Base-by-base conservation (phyloP, 495 filamentous ascomycete species). In the Amphirosellinia nigrospora region DNA sequence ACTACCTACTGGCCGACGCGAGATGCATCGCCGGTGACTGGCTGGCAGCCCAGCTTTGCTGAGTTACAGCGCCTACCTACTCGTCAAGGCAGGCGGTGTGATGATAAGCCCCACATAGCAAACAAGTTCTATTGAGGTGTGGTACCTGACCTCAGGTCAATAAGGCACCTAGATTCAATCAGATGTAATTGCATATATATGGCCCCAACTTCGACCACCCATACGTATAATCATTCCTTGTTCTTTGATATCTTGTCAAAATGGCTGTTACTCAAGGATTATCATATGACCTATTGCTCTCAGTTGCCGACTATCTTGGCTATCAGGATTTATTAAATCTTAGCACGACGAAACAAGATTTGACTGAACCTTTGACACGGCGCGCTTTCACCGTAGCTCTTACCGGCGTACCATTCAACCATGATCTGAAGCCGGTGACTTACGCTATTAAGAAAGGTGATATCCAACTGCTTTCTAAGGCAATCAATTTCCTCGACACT, bases 371-470 rank as follows among this genome's bases (percentile, higher is more conserved):
- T 7, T 53, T 65, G 15, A 39, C 46, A 52, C 32, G 21, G 4
- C n/a, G 30, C 1, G 63, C 63, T 26, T 38, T 65, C n/a, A 52
- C 1, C 3, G 32, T n/a, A 26, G 63, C 63, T 10, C 63, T 65
- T 10, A 65, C 46, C 9, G 7, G 6, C 16, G 7, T 6, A 4
- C 45, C 46, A 11, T 38, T 45, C 23, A 11, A 65, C n/a, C 63
- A 65, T 5, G 13, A 23, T 9, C 45, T 39, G 8, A 26, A 65
- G 34, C 63, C 63, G 8, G 28, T 53, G 0, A 38, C 30, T 28
- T 53, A 52, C 46, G 46, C 63, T 2, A 53, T 65, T n/a, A 8
- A 53, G 11, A 30, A 53, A 4, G 63, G 46, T 0, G 30, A 65
- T 28, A 38, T 53, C 9, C 45, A 23, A 26, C 32, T 52, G 3